phyloP scores from a whole-genome alignment of 805 yeast genomes.

The Komagataella ulmi region DNA sequence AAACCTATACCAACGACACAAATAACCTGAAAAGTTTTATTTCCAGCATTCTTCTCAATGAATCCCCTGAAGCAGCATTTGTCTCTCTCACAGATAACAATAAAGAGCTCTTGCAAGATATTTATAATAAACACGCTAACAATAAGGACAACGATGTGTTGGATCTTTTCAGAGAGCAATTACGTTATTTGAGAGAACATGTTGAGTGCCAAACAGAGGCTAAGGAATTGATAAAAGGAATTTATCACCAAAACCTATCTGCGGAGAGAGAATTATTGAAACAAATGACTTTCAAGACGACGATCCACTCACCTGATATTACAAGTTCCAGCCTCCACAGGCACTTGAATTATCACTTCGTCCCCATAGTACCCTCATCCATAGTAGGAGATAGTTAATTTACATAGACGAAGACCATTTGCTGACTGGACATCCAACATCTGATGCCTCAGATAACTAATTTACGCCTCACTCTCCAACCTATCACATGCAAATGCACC shows the following conservation, averaged over 20 bases:
- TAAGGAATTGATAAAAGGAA: conserved; percentile 11
- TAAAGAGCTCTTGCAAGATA: not conserved
- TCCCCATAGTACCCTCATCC: conserved; percentile 24
- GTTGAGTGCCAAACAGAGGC: conserved; percentile 9
- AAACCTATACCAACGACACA: not conserved
- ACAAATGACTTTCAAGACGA: conserved; percentile 4
- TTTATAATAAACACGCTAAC: not conserved
- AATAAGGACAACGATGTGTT: not conserved
- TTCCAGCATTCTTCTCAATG: not conserved
- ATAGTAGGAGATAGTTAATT: conserved; percentile 3
- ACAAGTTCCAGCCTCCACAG: conserved; percentile 12
- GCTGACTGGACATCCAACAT: not conserved
- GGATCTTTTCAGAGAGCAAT: conserved; percentile 15
- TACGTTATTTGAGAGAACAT: conserved; percentile 10
- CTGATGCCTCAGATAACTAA: not conserved
- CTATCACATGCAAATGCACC: not conserved
- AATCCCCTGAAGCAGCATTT: not conserved
- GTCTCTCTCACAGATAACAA: conserved; percentile 4
- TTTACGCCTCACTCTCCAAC: not conserved
- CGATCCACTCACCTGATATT: conserved; percentile 12
- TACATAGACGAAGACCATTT: not conserved
- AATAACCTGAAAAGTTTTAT: not conserved
- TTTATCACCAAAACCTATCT: conserved; percentile 9
- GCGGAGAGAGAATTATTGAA: conserved; percentile 13
- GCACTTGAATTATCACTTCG: conserved; percentile 35